These are phyloP conservation scores for Pyricularia pennisetigena DNA, from an alignment of 2,329 filamentous ascomycete species.

Conservation along the genomic window DNA sequence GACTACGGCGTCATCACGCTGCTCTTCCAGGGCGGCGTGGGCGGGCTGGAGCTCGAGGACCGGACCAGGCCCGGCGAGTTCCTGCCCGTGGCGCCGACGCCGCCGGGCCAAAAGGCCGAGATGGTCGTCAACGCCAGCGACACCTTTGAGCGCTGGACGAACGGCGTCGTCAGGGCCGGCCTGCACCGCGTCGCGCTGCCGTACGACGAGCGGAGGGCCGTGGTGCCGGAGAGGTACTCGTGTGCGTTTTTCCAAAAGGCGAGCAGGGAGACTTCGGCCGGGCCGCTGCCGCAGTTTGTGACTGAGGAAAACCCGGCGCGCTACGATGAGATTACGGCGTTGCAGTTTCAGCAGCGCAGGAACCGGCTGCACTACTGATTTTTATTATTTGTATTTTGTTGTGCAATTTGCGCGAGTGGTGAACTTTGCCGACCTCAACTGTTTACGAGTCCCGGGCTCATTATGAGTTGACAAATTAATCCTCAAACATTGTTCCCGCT, in stretches of 20 bases:
- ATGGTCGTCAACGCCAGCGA: conserved; percentile 23
- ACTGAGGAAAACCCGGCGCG: not conserved
- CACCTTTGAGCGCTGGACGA: conserved; percentile 19
- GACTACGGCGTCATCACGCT: conserved; percentile 25
- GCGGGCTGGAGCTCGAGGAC: conserved; percentile 25
- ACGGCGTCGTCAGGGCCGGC: conserved; percentile 10
- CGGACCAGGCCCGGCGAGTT: not conserved
- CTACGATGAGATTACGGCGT: too few species aligned
- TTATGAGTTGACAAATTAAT: too few species aligned
- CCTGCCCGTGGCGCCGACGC: not conserved
- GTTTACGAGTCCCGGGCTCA: too few species aligned
- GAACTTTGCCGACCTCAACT: too few species aligned
- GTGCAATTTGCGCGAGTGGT: too few species aligned
- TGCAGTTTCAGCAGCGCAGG: too few species aligned
- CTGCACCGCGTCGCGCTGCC: conserved; percentile 12
- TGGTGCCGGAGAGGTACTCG: conserved; percentile 11
- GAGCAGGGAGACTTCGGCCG: conserved; percentile 2
- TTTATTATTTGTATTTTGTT: too few species aligned
- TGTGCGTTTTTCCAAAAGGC: conserved; percentile 10
- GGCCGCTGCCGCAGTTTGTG: conserved; percentile 8
- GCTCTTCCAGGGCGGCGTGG: conserved; percentile 24
- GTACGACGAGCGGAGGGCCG: conserved; percentile 1
- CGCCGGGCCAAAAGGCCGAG: not conserved
- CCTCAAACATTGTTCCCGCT: too few species aligned
- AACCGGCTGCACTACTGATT: too few species aligned